Evolutionary conservation across 768 basidiomycete species (phyloP), one percentile per base, ranked within the genome.

Genomic region (Porpolomopsis calyptriformis): DNA sequence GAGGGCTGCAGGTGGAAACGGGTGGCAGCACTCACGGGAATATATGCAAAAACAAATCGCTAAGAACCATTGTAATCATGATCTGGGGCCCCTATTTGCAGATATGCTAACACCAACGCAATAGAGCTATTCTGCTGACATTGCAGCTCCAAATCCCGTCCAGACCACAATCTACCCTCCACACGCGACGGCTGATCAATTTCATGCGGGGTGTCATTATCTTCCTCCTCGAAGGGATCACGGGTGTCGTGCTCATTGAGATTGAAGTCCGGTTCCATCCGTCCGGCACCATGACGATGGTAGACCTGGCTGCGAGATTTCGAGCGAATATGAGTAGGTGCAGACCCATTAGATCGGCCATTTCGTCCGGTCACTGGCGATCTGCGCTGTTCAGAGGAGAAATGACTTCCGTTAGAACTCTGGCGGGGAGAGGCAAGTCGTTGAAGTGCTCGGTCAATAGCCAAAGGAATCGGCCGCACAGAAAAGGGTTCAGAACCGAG

Each of bases 51-150:
- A n/a, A 35, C 16, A 4, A 37, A 10, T 10, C 14, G 29, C 14
- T 31, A 36, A 3, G 10, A 18, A 22, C 20, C 26, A 18, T 8
- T 9, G 22, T 34, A 20, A 19, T 20, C 60, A 44, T 63, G 62
- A 49, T 69, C 73, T 37, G 71, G 64, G 31, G 66, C 57, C 10
- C 70, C 71, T 10, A 74, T 71, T 56, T 78, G 75, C 38, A 86
- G 60, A 51, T 74, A 71, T 42, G 80, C 75, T 38, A 94, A 70
- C 45, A 92, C 77, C 26, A 78, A 66, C 2, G 86, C 76, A 29
- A 97, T 78, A 11, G 85, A 72, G 57, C 90, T 91, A 55, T 96
- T 98, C 62, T 96, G 92, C 53, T 80, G 78, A 59, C 90, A 93
- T 25, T 86, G 76, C 55, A 83, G 63, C 57, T 87, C 81, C 49